Evolutionary conservation across 441 rosid genomes (phyloP), one percentile per base, ranked within the genome.

Genomic region (Monsonia emarginata): DNA sequence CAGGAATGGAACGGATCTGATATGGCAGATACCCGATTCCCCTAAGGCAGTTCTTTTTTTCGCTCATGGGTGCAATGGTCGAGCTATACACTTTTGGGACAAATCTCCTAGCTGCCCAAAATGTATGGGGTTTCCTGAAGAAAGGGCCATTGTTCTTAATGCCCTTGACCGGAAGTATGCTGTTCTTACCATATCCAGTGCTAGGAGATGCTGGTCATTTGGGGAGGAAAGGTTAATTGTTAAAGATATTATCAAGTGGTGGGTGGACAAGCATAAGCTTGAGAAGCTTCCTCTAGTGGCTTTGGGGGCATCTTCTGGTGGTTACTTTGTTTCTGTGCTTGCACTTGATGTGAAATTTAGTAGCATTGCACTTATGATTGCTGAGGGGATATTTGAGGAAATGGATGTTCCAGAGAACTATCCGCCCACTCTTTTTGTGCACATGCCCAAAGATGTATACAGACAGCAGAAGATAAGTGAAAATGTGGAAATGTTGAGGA

Each of bases 281-380:
- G 82, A 81, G 48, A 83, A 65, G 66, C 86, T 93, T 73, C 98
- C 96, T 63, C 85, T 90, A 63, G 90, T 86, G 50, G 95, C 87
- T 52, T 76, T 90, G 70, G 98, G 98, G 18, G 98, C 98, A 68
- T 90, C 98, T 11, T 93, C 98, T 38, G 96, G 97, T 75, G 95
- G 96, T 1, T 77, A 87, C 79, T 93, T 93, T 74, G 84, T 88
- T 58, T 90, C 98, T 59, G 85, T 86, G 9, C 84, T 93, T 11
- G 93, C 96, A 22, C 69, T 67, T 4, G 68, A 52, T 26, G 52
- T 90, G 75, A 76, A 69, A 78, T 93, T 90, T 25, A 85, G 84
- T 72, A 84, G 95, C 76, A 74, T 90, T 34, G 71, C 82, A 21
- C 79, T 93, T 69, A 93, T 93, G 98, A 86, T 93, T 58, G 89